phyloP scores from a whole-genome alignment of 2,329 filamentous ascomycete genomes.

The Hawksworthiomyces lignivorus region DNA sequence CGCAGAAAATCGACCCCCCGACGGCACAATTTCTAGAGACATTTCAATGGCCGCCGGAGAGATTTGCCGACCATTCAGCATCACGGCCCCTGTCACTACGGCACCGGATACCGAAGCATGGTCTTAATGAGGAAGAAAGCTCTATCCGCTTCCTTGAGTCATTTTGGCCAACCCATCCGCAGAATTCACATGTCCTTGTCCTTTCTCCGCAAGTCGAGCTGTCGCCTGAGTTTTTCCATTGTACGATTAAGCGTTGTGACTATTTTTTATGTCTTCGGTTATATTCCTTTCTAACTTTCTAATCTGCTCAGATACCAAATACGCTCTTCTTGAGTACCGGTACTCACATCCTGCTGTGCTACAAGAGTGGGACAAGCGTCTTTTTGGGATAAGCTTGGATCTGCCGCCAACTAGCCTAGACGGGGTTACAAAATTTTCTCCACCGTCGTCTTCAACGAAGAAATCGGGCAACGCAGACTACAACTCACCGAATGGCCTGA shows the following conservation, averaged over 20 bases:
- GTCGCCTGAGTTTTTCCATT: conserved; percentile 76
- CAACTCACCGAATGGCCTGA: no score
- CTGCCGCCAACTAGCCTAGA: conserved; percentile 59
- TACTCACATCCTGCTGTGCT: conserved; percentile 50
- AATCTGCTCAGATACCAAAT: conserved; percentile 56
- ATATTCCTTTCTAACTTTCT: background rate
- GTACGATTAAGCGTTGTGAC: conserved; percentile 26
- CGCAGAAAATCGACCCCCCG: conserved; percentile 57
- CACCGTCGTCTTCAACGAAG: conserved; percentile 23
- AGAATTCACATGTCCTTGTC: conserved; percentile 68
- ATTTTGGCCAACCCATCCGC: conserved; percentile 67
- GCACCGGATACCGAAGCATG: conserved; percentile 59
- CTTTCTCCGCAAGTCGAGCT: conserved; percentile 76
- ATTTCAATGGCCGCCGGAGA: conserved; percentile 60
- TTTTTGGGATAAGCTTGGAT: conserved; percentile 76
- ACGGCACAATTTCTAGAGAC: conserved; percentile 54
- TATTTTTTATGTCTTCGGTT: background rate
- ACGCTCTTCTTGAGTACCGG: conserved; percentile 65
- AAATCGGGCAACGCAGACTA: background rate
- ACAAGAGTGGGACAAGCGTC: conserved; percentile 39
- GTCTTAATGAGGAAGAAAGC: conserved; percentile 59
- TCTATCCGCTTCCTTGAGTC: conserved; percentile 74
- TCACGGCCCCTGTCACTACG: conserved; percentile 59
- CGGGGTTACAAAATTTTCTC: conserved; percentile 45
- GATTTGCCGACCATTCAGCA: conserved; percentile 29